A percentile compares a stretch with the other conserved stretches of the same genome.
These are phyloP conservation scores for Plantago major DNA, from an alignment of 257 asterid genomes.

Conservation along the genomic window DNA sequence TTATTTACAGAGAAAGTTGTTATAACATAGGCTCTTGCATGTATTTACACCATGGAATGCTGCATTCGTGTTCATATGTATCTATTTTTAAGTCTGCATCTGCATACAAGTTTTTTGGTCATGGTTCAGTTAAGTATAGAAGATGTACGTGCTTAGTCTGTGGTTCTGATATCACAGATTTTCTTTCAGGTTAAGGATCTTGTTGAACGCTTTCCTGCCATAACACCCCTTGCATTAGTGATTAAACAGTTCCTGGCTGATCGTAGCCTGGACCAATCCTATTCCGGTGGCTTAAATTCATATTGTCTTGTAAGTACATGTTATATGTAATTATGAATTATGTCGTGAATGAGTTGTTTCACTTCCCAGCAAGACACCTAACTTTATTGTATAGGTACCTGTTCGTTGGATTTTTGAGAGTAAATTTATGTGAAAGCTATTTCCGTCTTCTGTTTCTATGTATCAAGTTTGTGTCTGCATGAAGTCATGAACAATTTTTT, in stretches of 20 bases:
- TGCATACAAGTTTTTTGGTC: conserved; percentile 10
- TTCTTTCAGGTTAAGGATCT: conserved; percentile 83
- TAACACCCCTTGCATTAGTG: conserved; percentile 85
- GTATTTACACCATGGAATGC: too few species aligned
- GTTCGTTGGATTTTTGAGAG: background rate
- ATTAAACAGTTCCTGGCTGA: conserved; percentile 97
- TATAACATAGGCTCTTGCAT: background rate
- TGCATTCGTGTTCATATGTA: too few species aligned
- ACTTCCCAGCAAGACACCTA: background rate
- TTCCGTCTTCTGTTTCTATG: background rate
- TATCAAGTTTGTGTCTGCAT: background rate
- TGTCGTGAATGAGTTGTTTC: background rate
- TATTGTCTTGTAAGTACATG: conserved; percentile 78
- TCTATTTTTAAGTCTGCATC: background rate
- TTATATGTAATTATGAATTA: background rate
- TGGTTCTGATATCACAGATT: conserved; percentile 16
- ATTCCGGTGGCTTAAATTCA: conserved; percentile 97
- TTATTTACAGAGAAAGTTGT: conserved; percentile 17
- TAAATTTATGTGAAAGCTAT: too few species aligned
- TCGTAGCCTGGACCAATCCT: conserved; percentile 94
- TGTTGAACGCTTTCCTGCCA: conserved; percentile 86
- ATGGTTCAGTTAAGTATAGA: conserved; percentile 17
- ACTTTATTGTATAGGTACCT: background rate
- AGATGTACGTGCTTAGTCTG: conserved; percentile 9
- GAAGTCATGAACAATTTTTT: background rate